A percentile compares a stretch with the other conserved stretches of the same genome.
phyloP scores from a whole-genome alignment of 495 filamentous ascomycete species.

The Penicillium parvum region DNA sequence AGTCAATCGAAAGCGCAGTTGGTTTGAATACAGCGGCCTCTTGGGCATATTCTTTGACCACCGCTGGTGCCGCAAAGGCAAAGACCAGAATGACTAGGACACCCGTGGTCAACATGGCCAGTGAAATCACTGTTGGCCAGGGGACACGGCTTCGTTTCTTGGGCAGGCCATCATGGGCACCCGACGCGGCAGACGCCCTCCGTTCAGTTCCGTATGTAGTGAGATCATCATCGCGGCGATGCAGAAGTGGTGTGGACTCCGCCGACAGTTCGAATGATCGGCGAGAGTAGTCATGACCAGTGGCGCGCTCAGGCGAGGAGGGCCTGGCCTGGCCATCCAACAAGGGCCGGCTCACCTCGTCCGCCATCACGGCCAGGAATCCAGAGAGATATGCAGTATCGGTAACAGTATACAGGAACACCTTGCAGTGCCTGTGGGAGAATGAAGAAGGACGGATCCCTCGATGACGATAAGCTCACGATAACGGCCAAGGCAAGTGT shows the following conservation, averaged over 20 bases:
- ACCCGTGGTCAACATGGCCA: slow-evolving; percentile 42
- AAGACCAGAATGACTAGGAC: slow-evolving; percentile 51
- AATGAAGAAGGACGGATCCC: slow-evolving; percentile 5
- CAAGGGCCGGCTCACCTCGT: slow-evolving; percentile 32
- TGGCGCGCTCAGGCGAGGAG: slow-evolving; percentile 13
- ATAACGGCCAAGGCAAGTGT: slow-evolving; percentile 20
- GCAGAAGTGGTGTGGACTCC: slow-evolving; percentile 42
- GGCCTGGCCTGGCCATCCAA: slow-evolving; percentile 22
- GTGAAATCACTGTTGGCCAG: slow-evolving; percentile 57
- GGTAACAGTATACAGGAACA: no score
- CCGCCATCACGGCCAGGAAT: slow-evolving; percentile 28
- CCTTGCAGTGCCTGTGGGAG: no score
- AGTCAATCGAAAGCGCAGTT: slow-evolving; percentile 74
- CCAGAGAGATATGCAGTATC: no score
- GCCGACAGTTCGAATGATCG: slow-evolving; percentile 35
- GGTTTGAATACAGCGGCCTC: slow-evolving; percentile 78
- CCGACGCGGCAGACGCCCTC: background rate
- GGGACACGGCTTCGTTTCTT: slow-evolving; percentile 33
- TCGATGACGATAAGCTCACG: slow-evolving; percentile 24
- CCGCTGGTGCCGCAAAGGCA: slow-evolving; percentile 75
- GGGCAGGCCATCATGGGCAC: slow-evolving; percentile 8
- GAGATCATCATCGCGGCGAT: slow-evolving; percentile 33
- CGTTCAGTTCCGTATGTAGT: slow-evolving; percentile 32
- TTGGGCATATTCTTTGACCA: slow-evolving; percentile 78
- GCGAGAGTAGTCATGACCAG: slow-evolving; percentile 12